Evolutionary conservation across 2,329 filamentous ascomycete species (phyloP).

Genomic region (Cytospora paraplurivora): DNA sequence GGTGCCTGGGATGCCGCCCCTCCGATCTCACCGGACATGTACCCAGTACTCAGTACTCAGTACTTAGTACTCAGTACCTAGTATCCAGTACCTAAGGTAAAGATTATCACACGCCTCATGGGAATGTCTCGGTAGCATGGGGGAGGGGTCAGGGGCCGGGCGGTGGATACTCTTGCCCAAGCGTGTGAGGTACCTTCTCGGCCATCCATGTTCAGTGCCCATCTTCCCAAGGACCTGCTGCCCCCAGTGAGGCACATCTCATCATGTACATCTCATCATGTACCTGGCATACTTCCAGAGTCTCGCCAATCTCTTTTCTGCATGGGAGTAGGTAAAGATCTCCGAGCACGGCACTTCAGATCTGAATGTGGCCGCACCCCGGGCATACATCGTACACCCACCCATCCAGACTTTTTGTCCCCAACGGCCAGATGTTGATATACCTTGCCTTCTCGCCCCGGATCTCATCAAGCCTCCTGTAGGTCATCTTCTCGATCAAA

Average conservation of each 20-base stretch:
- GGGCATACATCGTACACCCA: slow-evolving; percentile 21
- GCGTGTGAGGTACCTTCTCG: slow-evolving; percentile 13
- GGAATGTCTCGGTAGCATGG: slow-evolving; percentile 16
- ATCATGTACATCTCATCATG: slow-evolving; percentile 20
- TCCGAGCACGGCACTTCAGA: slow-evolving; percentile 23
- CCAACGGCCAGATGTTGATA: slow-evolving; percentile 23
- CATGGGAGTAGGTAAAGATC: slow-evolving; percentile 17
- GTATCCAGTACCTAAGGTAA: not conserved
- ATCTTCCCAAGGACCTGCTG: slow-evolving; percentile 6
- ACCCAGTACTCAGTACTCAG: not conserved
- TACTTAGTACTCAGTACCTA: not conserved
- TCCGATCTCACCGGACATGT: not conserved
- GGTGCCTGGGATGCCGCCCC: not conserved
- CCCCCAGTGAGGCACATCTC: slow-evolving; percentile 14
- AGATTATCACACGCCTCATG: slow-evolving; percentile 1
- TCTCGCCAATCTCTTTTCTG: slow-evolving; percentile 23
- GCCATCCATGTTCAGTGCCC: slow-evolving; percentile 9
- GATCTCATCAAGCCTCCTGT: slow-evolving; percentile 25
- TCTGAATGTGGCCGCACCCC: slow-evolving; percentile 23
- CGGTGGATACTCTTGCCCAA: slow-evolving; percentile 24
- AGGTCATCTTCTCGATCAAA: slow-evolving; percentile 12
- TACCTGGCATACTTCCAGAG: slow-evolving; percentile 18
- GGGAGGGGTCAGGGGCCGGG: slow-evolving; percentile 11
- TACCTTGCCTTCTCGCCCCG: slow-evolving; percentile 23
- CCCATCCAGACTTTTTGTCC: slow-evolving; percentile 6